Evolutionary conservation across 495 filamentous ascomycete species (phyloP), one percentile per base, ranked within the genome.

Genomic region (Xylaria scruposa): DNA sequence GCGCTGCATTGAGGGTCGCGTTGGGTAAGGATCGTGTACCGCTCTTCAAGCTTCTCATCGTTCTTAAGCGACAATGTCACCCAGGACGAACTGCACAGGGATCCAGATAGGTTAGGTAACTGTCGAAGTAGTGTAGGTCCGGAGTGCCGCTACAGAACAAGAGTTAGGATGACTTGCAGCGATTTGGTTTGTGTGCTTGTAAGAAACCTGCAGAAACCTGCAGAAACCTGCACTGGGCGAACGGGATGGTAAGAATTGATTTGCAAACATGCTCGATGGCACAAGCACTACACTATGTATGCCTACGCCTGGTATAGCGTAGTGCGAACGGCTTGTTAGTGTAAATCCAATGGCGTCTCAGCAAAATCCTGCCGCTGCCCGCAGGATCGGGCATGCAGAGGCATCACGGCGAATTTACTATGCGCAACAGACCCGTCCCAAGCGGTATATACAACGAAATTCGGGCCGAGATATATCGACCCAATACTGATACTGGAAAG

Each of bases 1-100:
- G 58, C 68, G 54, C 58, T 70, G 59, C 58, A 54, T 53, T 17
- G n/a, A 33, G 29, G 33, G 59, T 70, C 33, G 31, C 46, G 67
- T 63, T 60, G 46, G 56, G 58, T 42, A 24, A 53, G 46, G 46
- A 42, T 38, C 38, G 31, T 44, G 67, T 46, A 7, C 15, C n/a
- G 9, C n/a, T 21, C 26, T 33, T 33, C n/a, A 21, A 17, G 26
- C 44, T 53, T 53, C 47, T 36, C n/a, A 10, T 40, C 29, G 33
- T 36, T 36, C 15, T 31, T 51, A 51, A 46, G n/a, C 53, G 44
- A 33, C 63, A 1, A 31, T 24, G 15, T 33, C 63, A 10, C 44
- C 46, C 17, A 53, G 31, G 29, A 51, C 13, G 19, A 46, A 38
- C 24, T 47, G 44, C 49, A 33, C 42, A 67, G 49, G 47, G 65